phyloP scores from a whole-genome alignment of 2,329 filamentous ascomycete genomes.

The Ceratocystis papillata region DNA sequence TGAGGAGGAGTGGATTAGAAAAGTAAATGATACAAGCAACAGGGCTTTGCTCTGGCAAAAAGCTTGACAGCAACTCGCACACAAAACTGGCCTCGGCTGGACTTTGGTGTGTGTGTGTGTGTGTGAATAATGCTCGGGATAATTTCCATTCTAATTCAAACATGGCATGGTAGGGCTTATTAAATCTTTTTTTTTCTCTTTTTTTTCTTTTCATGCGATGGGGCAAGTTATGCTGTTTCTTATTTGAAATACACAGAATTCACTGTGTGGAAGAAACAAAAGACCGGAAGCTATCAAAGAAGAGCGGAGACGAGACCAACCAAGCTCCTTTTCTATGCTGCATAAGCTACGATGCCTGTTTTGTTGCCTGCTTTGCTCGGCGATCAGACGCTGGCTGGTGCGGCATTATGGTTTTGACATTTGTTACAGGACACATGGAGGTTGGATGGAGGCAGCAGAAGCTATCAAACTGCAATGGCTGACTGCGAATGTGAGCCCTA shows the following conservation, averaged over 20 bases:
- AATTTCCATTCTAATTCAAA: not conserved
- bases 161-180: too few relatives aligned
- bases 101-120: not conserved
- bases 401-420: not conserved
- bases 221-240: not conserved
- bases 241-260: constrained; percentile 1
- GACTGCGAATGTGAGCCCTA: not conserved
- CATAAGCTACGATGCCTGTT: not conserved
- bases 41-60: not conserved
- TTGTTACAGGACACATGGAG: constrained; percentile 2
- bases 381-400: constrained; percentile 1
- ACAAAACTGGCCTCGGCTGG: not conserved
- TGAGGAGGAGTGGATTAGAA: not conserved
- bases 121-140: not conserved
- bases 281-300: too few relatives aligned
- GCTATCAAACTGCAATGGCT: not conserved
- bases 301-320: not conserved
- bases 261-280: too few relatives aligned
- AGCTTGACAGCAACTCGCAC: too few relatives aligned
- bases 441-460: not conserved
- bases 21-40: not conserved
- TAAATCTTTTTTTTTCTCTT: too few relatives aligned
- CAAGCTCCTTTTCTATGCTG: not conserved
- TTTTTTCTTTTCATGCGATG: constrained; percentile 1
- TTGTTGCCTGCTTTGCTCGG: not conserved